These are phyloP conservation scores for Pseudogymnoascus sp. DNA, from an alignment of 2,329 filamentous ascomycete genomes.

Conservation along the genomic window DNA sequence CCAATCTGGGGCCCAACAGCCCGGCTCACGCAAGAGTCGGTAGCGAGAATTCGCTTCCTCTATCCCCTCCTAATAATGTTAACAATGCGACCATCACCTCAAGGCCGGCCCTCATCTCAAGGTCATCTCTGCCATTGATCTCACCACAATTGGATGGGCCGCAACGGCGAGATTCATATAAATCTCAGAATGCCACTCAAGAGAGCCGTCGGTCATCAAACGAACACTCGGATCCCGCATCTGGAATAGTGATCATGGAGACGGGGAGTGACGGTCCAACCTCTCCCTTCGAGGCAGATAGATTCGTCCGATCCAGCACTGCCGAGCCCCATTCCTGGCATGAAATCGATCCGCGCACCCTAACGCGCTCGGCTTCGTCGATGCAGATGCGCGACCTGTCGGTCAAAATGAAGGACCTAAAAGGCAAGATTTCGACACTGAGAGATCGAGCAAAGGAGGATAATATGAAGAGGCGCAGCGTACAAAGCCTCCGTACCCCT, in stretches of 20 bases:
- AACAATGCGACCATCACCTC: background rate
- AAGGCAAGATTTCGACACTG: conserved; percentile 59
- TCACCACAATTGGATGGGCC: background rate
- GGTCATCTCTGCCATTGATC: background rate
- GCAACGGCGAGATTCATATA: background rate
- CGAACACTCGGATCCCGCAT: background rate
- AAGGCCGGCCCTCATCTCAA: background rate
- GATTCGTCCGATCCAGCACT: conserved; percentile 16
- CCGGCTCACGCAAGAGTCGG: conserved; percentile 52
- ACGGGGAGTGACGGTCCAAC: background rate
- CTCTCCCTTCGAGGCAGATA: background rate
- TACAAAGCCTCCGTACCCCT: conserved; percentile 54
- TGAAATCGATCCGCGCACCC: conserved; percentile 1
- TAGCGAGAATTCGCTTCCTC: conserved; percentile 52
- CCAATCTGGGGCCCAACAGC: conserved; percentile 24
- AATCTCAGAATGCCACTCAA: background rate
- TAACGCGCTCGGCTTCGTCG: conserved; percentile 26
- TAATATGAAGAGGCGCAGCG: conserved; percentile 52
- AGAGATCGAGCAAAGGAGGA: conserved; percentile 59
- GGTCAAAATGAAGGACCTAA: conserved; percentile 61
- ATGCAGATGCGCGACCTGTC: conserved; percentile 50
- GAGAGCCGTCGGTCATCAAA: background rate
- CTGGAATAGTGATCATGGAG: background rate
- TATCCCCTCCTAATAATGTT: conserved; percentile 32
- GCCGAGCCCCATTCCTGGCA: conserved; percentile 19